phyloP scores from a whole-genome alignment of 2,329 filamentous ascomycete genomes.

The Helicocarpus griseus region DNA sequence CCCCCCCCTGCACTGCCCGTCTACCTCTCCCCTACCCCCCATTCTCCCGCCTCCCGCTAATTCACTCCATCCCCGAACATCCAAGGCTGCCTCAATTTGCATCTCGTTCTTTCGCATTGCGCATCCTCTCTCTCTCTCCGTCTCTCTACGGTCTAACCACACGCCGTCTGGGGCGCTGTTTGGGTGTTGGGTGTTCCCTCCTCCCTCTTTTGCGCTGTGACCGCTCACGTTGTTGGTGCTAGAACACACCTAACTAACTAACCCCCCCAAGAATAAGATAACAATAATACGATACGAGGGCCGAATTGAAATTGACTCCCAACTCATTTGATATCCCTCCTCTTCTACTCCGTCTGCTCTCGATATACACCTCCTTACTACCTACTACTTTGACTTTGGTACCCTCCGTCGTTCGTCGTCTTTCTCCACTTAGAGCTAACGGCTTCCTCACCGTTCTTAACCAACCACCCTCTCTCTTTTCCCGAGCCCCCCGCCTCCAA shows the following conservation, averaged over 20 bases:
- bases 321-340: background rate
- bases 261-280: too few relatives aligned
- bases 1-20: background rate
- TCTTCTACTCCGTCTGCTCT: background rate
- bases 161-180: background rate
- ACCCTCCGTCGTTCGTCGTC: background rate
- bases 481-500: background rate
- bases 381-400: background rate
- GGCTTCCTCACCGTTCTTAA: too few relatives aligned
- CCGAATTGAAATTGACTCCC: background rate
- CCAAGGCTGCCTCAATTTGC: too few relatives aligned
- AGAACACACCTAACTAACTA: background rate
- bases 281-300: background rate
- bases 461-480: background rate
- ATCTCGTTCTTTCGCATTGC: background rate
- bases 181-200: background rate
- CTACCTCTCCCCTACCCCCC: background rate
- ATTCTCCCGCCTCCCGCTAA: too few relatives aligned
- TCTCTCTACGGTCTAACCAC: background rate
- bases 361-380: background rate
- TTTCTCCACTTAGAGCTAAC: background rate
- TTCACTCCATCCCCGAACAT: too few relatives aligned
- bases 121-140: background rate
- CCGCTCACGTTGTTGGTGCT: background rate
- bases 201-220: too few relatives aligned